phyloP scores from a whole-genome alignment of 495 filamentous ascomycete genomes.

The Penicillium desertorum region DNA sequence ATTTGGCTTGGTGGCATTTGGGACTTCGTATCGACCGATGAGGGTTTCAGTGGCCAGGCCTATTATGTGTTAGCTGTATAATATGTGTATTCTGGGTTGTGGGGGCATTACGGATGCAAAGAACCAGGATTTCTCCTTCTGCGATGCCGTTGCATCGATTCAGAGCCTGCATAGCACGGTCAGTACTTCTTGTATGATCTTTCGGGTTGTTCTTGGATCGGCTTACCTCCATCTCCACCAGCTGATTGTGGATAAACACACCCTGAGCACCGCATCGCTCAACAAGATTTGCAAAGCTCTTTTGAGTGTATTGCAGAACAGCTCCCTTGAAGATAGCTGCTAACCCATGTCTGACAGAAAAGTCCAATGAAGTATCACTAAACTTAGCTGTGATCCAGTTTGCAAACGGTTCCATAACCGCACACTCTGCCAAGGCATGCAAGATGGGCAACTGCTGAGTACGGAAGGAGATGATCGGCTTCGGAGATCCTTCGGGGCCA shows the following conservation, averaged over 20 bases:
- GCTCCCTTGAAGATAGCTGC: slow-evolving; percentile 33
- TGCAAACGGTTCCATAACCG: slow-evolving; percentile 31
- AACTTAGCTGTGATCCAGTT: slow-evolving; percentile 11
- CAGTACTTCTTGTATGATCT: slow-evolving; percentile 31
- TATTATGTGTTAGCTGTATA: slow-evolving; percentile 8
- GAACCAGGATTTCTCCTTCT: too few species aligned
- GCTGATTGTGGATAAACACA: slow-evolving; percentile 31
- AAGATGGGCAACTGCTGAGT: slow-evolving; percentile 38
- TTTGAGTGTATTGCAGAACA: neutral
- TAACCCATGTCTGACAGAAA: slow-evolving; percentile 18
- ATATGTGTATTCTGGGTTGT: slow-evolving; percentile 29
- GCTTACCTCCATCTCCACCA: slow-evolving; percentile 15
- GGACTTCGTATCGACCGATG: slow-evolving; percentile 34
- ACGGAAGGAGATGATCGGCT: slow-evolving; percentile 34
- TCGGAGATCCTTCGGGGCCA: slow-evolving; percentile 12
- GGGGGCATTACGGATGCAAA: slow-evolving; percentile 19
- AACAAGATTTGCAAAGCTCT: neutral
- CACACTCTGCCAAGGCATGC: slow-evolving; percentile 28
- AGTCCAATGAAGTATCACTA: slow-evolving; percentile 1
- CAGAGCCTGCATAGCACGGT: neutral
- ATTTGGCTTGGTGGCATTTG: slow-evolving; percentile 21
- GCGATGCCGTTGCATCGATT: neutral
- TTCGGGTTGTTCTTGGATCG: slow-evolving; percentile 19
- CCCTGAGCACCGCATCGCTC: slow-evolving; percentile 38
- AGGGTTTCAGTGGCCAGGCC: slow-evolving; percentile 38